Base-by-base conservation (phyloP, 441 rosid species). In the Rhodomyrtus psidioides region DNA sequence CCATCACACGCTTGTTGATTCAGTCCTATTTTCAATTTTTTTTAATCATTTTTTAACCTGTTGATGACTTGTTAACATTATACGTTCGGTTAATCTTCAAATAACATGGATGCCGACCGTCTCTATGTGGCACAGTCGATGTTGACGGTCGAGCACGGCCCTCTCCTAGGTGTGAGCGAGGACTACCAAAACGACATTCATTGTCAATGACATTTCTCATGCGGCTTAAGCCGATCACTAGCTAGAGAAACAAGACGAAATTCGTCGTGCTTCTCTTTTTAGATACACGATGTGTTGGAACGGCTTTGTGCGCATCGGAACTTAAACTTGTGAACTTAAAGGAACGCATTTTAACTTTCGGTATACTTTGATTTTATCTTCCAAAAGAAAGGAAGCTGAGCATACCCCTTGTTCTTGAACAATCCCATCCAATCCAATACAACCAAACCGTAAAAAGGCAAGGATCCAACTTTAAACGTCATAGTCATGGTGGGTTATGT, bases 301-400 rank as follows among this genome's bases (percentile, higher is more conserved):
- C 6, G 5, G 8, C 14, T 70, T 70, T 39, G 1, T 3, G 4
- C 26, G 0, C 0, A 3, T 70, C 9, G 0, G 0, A 4, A 70
- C 1, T 12, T 0, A 5, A 19, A 21, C n/a, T 3, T 10, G 5
- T 39, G 15, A 4, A 39, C 21, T 21, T 14, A 17, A 34, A 42
- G n/a, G 79, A 21, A 39, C 4, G 0, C 9, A 21, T 34, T 34
- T 34, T 39, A 21, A 21, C 13, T 57, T 57, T 12, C 26, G 28
- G 28, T 5, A 12, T 12, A 12, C 15, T 57, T 57, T 4, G 28
- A 34, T 34, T 26, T 10, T 26, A 57, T 12, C 27, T 26, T 12
- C 14, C 6, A 26, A 12, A 57, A 12, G 15, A 12, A 12, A 26
- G 2, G 60, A 57, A 12, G 60, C 60, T n/a, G 2, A 2, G 56